Conservation (phyloP, 208 protist genomes). For the Balamuthia mandrillaris region DNA sequence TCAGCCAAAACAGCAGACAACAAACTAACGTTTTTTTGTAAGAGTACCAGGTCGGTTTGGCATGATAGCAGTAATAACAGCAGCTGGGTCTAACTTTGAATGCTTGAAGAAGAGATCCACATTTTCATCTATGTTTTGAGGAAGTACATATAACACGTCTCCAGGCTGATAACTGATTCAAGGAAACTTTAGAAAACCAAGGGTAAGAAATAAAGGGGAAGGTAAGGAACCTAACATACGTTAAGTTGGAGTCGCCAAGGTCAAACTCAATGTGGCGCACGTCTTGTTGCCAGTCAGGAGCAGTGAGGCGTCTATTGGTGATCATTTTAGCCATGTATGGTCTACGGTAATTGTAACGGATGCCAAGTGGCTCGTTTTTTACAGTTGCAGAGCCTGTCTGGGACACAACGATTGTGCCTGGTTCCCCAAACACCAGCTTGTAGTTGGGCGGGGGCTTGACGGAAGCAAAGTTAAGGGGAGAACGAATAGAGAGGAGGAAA, state of each 20-base stretch:
- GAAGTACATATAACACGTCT: slow-evolving; percentile 48
- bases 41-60: background rate
- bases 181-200: no score
- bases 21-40: no score
- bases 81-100: background rate
- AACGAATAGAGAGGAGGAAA: no score
- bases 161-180: slow-evolving; percentile 32
- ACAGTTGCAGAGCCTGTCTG: background rate
- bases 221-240: background rate
- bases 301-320: slow-evolving; percentile 51
- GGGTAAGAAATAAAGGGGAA: background rate
- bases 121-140: slow-evolving; percentile 6
- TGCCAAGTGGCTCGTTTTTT: background rate
- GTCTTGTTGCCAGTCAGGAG: slow-evolving; percentile 62
- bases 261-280: slow-evolving; percentile 68
- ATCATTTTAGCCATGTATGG: background rate
- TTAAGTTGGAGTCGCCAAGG: background rate
- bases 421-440: background rate
- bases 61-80: slow-evolving; percentile 13
- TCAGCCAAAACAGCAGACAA: background rate
- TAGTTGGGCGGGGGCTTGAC: background rate
- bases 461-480: no score
- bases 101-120: slow-evolving; percentile 18
- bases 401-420: background rate
- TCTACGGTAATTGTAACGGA: background rate